These are phyloP conservation scores for Aspergillus vadensis DNA, from an alignment of 2,329 filamentous ascomycete genomes.

Conservation along the genomic window DNA sequence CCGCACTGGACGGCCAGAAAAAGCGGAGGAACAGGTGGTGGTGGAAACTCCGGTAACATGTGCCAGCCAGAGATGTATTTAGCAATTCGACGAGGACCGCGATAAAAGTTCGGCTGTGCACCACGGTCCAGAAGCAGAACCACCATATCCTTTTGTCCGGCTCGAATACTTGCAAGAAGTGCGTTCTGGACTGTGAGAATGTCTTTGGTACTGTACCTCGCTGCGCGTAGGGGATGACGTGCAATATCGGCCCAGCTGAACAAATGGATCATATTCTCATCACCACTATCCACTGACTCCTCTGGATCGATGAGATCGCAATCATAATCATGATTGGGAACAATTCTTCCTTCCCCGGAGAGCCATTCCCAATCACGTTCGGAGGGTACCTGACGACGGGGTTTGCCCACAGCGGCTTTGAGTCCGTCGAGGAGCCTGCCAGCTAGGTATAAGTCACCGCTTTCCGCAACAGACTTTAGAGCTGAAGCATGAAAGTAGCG, in stretches of 20 bases:
- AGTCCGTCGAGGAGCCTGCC: background rate
- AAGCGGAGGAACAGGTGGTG: background rate
- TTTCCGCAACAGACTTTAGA: background rate
- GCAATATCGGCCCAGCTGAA: background rate
- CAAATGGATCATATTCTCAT: background rate
- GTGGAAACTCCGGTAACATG: too few relatives aligned
- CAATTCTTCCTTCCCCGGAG: too few relatives aligned
- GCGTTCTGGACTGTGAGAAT: background rate
- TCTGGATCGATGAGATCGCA: background rate
- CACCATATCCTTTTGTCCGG: background rate
- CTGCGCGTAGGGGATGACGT: background rate
- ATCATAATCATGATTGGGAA: too few relatives aligned
- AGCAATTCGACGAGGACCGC: background rate
- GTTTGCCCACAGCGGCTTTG: background rate
- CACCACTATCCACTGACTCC: background rate
- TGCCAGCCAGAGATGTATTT: background rate
- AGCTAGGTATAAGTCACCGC: background rate
- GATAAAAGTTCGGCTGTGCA: background rate
- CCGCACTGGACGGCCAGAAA: background rate
- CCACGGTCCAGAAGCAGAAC: background rate
- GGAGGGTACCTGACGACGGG: background rate
- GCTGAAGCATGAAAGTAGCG: background rate
- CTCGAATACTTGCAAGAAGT: background rate
- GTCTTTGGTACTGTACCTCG: background rate
- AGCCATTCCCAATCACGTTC: background rate